phyloP scores from a whole-genome alignment of 805 yeast genomes.

The Groenewaldozyma tartarivorans region DNA sequence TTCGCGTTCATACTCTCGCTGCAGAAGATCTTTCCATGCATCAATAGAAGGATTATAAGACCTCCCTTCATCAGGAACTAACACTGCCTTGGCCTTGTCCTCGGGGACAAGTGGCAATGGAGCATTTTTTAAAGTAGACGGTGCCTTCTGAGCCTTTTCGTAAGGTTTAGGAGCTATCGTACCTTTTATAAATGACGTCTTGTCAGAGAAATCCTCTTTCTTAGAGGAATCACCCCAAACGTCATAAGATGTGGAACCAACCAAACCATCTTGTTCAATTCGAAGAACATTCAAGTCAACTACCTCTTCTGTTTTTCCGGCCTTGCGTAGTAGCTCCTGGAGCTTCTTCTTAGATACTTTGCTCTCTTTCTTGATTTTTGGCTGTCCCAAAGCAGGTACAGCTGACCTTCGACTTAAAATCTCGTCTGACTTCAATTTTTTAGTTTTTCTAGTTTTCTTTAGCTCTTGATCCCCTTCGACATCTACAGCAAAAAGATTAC shows the following conservation, averaged over 20 bases:
- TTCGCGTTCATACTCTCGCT: constrained; percentile 57
- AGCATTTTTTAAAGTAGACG: constrained; percentile 43
- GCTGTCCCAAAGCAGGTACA: constrained; percentile 49
- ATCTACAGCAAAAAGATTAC: constrained; percentile 55
- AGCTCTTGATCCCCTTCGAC: constrained; percentile 49
- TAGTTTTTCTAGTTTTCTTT: constrained; percentile 32
- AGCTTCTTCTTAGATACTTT: constrained; percentile 53
- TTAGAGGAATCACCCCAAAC: constrained; percentile 48
- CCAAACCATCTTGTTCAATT: constrained; percentile 56
- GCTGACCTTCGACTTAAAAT: constrained; percentile 72
- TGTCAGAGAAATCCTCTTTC: constrained; percentile 7
- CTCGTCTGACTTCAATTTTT: constrained; percentile 48
- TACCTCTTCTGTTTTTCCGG: constrained; percentile 61
- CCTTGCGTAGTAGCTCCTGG: constrained; percentile 56
- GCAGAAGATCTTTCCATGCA: constrained; percentile 68
- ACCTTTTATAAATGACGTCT: too few species aligned
- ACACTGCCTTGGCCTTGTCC: constrained; percentile 30
- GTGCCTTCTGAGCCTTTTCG: constrained; percentile 20
- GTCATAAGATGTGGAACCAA: constrained; percentile 46
- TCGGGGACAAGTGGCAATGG: constrained; percentile 47
- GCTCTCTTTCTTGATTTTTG: constrained; percentile 30
- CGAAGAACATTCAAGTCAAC: constrained; percentile 38
- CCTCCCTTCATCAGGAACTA: constrained; percentile 71
- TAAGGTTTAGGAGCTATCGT: too few species aligned
- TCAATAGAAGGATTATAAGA: constrained; percentile 86